Percentiles rank a stretch among this genome's conserved stretches.
These are phyloP conservation scores for Phanerodontia chrysosporium DNA, from an alignment of 768 basidiomycete genomes.

Conservation along the genomic window DNA sequence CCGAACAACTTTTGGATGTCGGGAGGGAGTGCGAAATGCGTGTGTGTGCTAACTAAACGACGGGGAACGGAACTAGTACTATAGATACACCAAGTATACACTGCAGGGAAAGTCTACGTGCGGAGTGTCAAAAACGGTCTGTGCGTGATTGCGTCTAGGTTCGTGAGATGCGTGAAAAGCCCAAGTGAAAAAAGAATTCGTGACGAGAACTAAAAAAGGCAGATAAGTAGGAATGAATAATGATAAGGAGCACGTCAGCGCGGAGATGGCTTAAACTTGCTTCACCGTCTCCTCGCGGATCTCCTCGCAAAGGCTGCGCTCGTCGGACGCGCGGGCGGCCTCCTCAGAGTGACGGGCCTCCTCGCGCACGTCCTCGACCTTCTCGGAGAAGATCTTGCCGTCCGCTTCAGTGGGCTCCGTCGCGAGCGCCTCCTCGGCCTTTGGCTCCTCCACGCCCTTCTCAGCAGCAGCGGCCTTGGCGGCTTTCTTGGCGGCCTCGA, in stretches of 20 bases:
- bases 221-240: not conserved
- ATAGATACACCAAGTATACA: constrained; percentile 37
- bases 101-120: constrained; percentile 12
- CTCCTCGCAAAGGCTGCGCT: not conserved
- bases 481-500: constrained; percentile 7
- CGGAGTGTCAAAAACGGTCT: constrained; percentile 15
- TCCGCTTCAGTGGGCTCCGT: not conserved
- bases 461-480: constrained; percentile 19
- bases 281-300: constrained; percentile 1
- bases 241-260: not conserved
- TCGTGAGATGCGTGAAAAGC: constrained; percentile 32
- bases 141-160: constrained; percentile 31
- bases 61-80: constrained; percentile 37
- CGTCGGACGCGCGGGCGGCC: not conserved
- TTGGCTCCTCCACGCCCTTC: not conserved
- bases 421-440: not conserved
- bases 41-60: constrained; percentile 31
- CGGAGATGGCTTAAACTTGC: constrained; percentile 16
- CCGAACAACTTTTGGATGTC: too few species aligned
- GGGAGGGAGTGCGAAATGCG: constrained; percentile 26
- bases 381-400: not conserved
- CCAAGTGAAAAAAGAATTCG: not conserved
- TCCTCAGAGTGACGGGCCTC: not conserved
- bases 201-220: not conserved
- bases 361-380: not conserved